Conservation (phyloP, 2,329 filamentous ascomycete species). For the Bipolaris zeicola region DNA sequence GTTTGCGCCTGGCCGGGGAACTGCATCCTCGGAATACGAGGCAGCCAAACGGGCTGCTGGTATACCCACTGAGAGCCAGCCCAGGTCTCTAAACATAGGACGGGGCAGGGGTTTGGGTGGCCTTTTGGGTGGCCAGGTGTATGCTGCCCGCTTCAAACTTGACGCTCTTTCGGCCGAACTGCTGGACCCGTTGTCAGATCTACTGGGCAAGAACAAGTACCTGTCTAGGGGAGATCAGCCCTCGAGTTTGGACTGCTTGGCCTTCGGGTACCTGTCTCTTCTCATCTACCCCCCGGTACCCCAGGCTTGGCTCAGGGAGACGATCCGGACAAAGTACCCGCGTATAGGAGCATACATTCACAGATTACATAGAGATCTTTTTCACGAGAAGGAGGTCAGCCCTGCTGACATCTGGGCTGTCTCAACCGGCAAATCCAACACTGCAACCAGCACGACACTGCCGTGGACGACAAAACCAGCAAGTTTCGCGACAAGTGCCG, state of each 20-base stretch:
- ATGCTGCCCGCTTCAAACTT: conserved; percentile 75
- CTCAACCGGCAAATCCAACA: conserved; percentile 16
- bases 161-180: conserved; percentile 72
- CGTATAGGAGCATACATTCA: conserved; percentile 48
- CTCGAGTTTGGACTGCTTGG: conserved; percentile 76
- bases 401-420: conserved; percentile 39
- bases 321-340: conserved; percentile 58
- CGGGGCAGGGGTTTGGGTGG: conserved; percentile 65
- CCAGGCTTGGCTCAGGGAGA: conserved; percentile 65
- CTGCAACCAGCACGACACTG: conserved; percentile 12
- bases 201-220: conserved; percentile 62
- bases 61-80: conserved; percentile 41
- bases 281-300: conserved; percentile 69
- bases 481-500: conserved; percentile 16
- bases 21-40: conserved; percentile 44
- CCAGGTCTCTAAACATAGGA: conserved; percentile 55
- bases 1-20: conserved; percentile 36
- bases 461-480: conserved; percentile 33
- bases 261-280: conserved; percentile 77
- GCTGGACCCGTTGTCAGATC: conserved; percentile 70
- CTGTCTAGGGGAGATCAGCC: conserved; percentile 60
- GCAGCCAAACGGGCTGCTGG: conserved; percentile 46
- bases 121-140: conserved; percentile 69
- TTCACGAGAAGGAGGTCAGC: conserved; percentile 29
- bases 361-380: conserved; percentile 39